These are phyloP conservation scores for Pichia sp. DNA, from an alignment of 1,139 yeast species.

Conservation along the genomic window DNA sequence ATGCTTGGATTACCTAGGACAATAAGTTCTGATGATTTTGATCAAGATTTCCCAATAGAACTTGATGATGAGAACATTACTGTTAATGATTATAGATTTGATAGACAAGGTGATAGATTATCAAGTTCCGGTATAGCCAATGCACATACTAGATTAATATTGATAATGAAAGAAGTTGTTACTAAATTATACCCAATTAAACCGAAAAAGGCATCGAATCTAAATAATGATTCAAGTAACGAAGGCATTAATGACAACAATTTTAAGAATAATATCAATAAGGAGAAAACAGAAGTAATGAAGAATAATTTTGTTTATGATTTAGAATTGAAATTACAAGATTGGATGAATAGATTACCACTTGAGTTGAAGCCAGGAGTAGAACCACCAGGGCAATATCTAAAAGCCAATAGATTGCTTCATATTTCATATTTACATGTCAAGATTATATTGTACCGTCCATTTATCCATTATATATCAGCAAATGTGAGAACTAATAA, in stretches of 20 bases:
- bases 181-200: constrained; percentile 52
- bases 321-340: constrained; percentile 63
- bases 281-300: constrained; percentile 20
- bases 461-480: constrained; percentile 78
- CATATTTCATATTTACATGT: constrained; percentile 79
- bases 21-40: constrained; percentile 70
- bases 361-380: constrained; percentile 67
- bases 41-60: constrained; percentile 80
- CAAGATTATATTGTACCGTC: constrained; percentile 79
- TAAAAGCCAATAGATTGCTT: constrained; percentile 67
- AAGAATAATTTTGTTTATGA: constrained; percentile 62
- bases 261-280: background rate
- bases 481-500: constrained; percentile 27
- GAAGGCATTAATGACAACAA: background rate
- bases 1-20: constrained; percentile 83
- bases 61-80: constrained; percentile 85
- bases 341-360: constrained; percentile 73
- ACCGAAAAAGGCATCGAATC: constrained; percentile 23
- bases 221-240: background rate
- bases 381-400: constrained; percentile 58
- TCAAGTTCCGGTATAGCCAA: constrained; percentile 81
- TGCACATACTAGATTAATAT: constrained; percentile 69
- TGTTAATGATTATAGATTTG: constrained; percentile 42
- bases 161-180: constrained; percentile 50
- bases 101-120: constrained; percentile 38